Base-by-base conservation (phyloP, 2,329 filamentous ascomycete genomes). In the Alternaria dauci region DNA sequence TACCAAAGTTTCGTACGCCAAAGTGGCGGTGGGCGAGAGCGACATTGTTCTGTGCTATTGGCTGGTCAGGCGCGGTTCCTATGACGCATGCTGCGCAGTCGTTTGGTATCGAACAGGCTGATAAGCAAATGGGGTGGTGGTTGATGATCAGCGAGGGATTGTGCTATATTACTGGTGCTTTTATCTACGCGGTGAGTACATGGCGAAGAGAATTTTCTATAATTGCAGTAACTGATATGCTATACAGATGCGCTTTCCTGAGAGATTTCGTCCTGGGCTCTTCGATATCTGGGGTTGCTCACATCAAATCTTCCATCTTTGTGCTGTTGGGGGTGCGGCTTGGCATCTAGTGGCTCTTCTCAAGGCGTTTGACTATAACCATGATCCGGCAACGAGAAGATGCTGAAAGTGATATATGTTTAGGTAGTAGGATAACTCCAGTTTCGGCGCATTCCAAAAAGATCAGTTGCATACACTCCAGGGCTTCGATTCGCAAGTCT, bases 31-130 rank as follows among this genome's bases (percentile, higher is more conserved):
- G 56, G 56, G 51, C 32, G 16, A 53, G 56, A 26, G 56, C 56
- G 42, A 48, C 50, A 18, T 28, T 59, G 28, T 59, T 59, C 25
- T 53, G 50, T 48, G 56, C 56, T 16, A 59, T 59, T 42, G 56
- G 56, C 2, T 59, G 56, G 56, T 59, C 56, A 3, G 56, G 56
- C 3, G 56, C 56, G 36, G 52, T 59, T 36, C 56, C 56, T 5
- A 59, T 54, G 56, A 59, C 56, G 25, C 56, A 59, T 55, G 56
- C 56, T 30, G 56, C 56, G 36, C 56, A 59, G 36, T n/a, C 42
- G 8, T 55, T 59, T 55, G 56, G 56, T 8, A 55, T 36, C 5
- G 56, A 59, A 26, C 56, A 55, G 26, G 56, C 56, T n/a, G 39
- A 59, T 25, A 54, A 36, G 32, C 56, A 59, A 42, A 59, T 59